Percentiles rank a stretch among this genome's conserved stretches.
Conservation (phyloP, 2,329 filamentous ascomycete genomes). For the Rhynchosporium secalis region DNA sequence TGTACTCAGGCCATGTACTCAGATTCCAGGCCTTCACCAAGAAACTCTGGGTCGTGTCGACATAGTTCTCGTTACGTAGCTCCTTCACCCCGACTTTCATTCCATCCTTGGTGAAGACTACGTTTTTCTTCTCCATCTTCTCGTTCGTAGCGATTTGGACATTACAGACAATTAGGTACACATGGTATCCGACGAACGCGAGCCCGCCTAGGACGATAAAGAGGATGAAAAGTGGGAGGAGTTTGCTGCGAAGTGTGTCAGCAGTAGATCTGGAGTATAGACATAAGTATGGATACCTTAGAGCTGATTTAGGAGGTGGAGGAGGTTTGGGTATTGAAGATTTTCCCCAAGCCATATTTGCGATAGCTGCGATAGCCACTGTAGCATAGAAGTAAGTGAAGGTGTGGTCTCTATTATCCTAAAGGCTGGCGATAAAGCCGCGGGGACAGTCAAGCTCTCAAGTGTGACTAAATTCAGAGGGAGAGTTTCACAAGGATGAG, state of each 20-base stretch:
- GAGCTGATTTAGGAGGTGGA: slow-evolving; percentile 38
- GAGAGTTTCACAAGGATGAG: slow-evolving; percentile 11
- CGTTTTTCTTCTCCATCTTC: slow-evolving; percentile 74
- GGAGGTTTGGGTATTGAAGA: slow-evolving; percentile 33
- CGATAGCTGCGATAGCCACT: slow-evolving; percentile 19
- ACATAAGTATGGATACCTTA: slow-evolving; percentile 33
- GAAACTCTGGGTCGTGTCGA: slow-evolving; percentile 71
- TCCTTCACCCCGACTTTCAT: slow-evolving; percentile 71
- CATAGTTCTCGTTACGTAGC: slow-evolving; percentile 66
- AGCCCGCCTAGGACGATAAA: slow-evolving; percentile 56
- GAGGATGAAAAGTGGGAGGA: slow-evolving; percentile 67
- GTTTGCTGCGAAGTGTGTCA: slow-evolving; percentile 42
- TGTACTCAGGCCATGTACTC: slow-evolving; percentile 40
- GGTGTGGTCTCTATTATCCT: background rate
- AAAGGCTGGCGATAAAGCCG: too few species aligned
- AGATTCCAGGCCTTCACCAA: slow-evolving; percentile 68
- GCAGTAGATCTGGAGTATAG: background rate
- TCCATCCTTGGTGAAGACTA: slow-evolving; percentile 74
- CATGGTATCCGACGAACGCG: slow-evolving; percentile 69
- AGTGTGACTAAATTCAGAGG: background rate
- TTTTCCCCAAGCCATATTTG: slow-evolving; percentile 42
- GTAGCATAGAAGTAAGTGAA: slow-evolving; percentile 1
- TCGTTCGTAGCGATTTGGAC: slow-evolving; percentile 65
- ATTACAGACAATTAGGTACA: slow-evolving; percentile 67
- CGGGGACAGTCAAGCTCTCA: too few species aligned